Evolutionary conservation across 495 filamentous ascomycete genomes (phyloP), one percentile per base, ranked within the genome.

Genomic region (Penicillium fimorum): DNA sequence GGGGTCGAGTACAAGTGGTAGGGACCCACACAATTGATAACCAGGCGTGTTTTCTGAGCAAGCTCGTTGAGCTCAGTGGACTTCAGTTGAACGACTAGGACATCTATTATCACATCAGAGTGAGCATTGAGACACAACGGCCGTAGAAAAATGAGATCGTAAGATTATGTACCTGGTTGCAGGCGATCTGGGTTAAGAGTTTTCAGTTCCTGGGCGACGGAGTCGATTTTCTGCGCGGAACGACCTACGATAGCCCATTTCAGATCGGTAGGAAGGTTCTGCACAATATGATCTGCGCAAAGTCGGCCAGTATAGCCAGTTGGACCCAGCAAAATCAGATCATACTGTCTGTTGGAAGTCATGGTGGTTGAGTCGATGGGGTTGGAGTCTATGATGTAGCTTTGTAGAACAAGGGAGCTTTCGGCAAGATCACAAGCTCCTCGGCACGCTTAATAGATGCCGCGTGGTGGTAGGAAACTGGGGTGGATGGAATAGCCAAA

Each of bases 221-320:
- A 64, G 57, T 87, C 79, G 12, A 97, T 79, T 69, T 95, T 97
- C 43, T 73, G 67, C 24, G 75, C 71, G 8, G 90, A 92, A 27
- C 93, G 87, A 17, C 93, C 93, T 10, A 92, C 90, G 46, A 96
- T 75, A 24, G 92, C 93, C 93, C 93, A 97, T 76, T 84, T 92
- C 24, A 96, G 68, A 67, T 88, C 76, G 8, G 90, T 93, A 2
- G 93, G 91, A 2, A 90, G 80, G 53, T 83, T 71, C 38, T 80
- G 80, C 40, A 87, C 78, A 56, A 96, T 90, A 66, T 94, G 81
- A 68, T 96, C 85, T 41, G 86, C 88, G 35, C 83, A 86, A 27
- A 88, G 75, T 60, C 84, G 85, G 11, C 93, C 93, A 0, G 93
- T 97, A 72, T 96, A 96, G 20, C 93, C 93, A 61, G 83, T 83